Percentiles rank a stretch among this genome's conserved stretches.
These are phyloP conservation scores for Biscutella laevigata DNA, from an alignment of 441 rosid genomes.

Conservation along the genomic window DNA sequence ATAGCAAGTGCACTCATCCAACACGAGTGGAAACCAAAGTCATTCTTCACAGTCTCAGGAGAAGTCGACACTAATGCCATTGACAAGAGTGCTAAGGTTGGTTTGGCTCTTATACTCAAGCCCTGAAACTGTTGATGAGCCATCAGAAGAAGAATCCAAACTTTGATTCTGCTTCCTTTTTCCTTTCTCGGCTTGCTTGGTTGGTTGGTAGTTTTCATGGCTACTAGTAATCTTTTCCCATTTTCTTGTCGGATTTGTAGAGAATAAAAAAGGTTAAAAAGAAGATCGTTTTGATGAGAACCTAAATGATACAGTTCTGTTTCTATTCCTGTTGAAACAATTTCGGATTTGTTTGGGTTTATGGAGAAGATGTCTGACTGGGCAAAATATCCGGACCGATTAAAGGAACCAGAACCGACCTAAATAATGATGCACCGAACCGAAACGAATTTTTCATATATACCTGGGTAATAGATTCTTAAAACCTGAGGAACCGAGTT, in stretches of 20 bases:
- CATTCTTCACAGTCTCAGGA: slow-evolving; percentile 58
- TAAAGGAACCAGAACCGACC: too few relatives aligned
- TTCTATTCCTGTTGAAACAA: too few relatives aligned
- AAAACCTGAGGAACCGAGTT: too few relatives aligned
- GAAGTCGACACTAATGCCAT: slow-evolving; percentile 81
- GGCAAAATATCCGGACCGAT: too few relatives aligned
- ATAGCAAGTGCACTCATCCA: slow-evolving; percentile 71
- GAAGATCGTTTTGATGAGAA: too few relatives aligned
- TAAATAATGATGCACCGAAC: too few relatives aligned
- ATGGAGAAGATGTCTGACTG: too few relatives aligned
- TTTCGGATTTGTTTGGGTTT: too few relatives aligned
- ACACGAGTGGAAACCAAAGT: slow-evolving; percentile 89
- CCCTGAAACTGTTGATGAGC: slow-evolving; percentile 46
- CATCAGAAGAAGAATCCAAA: neutral
- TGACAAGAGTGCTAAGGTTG: slow-evolving; percentile 77
- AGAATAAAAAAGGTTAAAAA: slow-evolving; percentile 11
- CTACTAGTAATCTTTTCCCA: slow-evolving; percentile 6
- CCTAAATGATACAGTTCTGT: too few relatives aligned
- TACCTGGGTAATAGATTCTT: too few relatives aligned
- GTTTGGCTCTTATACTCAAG: slow-evolving; percentile 82
- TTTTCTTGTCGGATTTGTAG: slow-evolving; percentile 18
- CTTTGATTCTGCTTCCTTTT: neutral
- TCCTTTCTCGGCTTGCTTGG: slow-evolving; percentile 1
- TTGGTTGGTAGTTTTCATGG: slow-evolving; percentile 2
- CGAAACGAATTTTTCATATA: too few relatives aligned